These are phyloP conservation scores for Thielaviopsis musarum DNA, from an alignment of 2,329 filamentous ascomycete species.

Conservation along the genomic window DNA sequence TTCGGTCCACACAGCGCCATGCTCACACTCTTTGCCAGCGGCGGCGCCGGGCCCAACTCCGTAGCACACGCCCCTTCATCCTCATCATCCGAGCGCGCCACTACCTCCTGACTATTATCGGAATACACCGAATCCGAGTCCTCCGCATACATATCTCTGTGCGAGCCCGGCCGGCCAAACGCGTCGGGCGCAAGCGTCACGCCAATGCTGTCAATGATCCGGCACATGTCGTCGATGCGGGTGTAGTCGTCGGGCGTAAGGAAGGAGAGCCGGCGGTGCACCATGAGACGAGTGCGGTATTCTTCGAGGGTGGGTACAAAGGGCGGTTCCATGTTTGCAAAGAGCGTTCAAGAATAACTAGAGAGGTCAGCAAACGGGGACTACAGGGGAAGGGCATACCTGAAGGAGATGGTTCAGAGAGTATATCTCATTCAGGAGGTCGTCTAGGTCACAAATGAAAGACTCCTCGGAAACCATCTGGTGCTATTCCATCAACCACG, in stretches of 20 bases:
- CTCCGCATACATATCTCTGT: background rate
- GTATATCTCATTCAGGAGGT: too few relatives aligned
- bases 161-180: background rate
- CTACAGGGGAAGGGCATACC: background rate
- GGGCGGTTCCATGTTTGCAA: background rate
- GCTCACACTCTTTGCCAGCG: background rate
- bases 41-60: background rate
- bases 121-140: background rate
- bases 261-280: conserved; percentile 3
- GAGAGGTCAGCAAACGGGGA: background rate
- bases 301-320: background rate
- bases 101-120: background rate
- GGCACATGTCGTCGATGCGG: conserved; percentile 6
- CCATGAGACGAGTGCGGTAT: background rate
- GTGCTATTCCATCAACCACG: background rate
- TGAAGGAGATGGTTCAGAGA: background rate
- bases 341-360: background rate
- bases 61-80: background rate
- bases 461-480: background rate
- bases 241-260: background rate
- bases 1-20: background rate
- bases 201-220: background rate
- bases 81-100: background rate
- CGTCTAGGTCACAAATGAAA: background rate
- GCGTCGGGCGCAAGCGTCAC: background rate